Conservation (phyloP, 257 asterid species). For the Nemophila menziesii region DNA sequence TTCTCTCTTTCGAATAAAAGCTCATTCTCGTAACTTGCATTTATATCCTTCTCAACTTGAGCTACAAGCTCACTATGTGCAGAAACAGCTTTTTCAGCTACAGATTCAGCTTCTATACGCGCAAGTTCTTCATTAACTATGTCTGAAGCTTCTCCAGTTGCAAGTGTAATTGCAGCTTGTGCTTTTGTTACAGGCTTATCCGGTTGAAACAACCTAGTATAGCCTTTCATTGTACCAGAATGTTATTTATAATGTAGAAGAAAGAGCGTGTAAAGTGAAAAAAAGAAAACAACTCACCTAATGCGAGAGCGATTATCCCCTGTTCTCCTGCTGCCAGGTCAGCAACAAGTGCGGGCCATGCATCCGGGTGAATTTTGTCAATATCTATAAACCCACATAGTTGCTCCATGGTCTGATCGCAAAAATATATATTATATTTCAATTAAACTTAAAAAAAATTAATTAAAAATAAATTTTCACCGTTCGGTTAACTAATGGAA, state of each 20-base stretch:
- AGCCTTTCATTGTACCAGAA: constrained; percentile 39
- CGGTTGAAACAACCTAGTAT: constrained; percentile 96
- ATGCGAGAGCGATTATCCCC: constrained; percentile 74
- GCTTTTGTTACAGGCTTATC: constrained; percentile 95
- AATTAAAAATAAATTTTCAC: constrained; percentile 17
- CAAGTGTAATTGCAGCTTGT: constrained; percentile 89
- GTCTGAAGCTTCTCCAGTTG: constrained; percentile 81
- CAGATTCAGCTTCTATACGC: constrained; percentile 88
- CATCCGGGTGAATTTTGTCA: constrained; percentile 87
- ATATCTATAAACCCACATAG: constrained; percentile 85
- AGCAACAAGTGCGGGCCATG: constrained; percentile 96
- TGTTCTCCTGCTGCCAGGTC: constrained; percentile 86
- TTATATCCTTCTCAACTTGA: constrained; percentile 82
- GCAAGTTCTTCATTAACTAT: constrained; percentile 86
- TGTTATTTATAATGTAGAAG: constrained; percentile 4
- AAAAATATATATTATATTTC: constrained; percentile 11
- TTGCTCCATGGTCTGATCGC: constrained; percentile 58
- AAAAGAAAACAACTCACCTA: constrained; percentile 41
- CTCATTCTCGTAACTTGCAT: constrained; percentile 60
- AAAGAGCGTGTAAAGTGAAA: constrained; percentile 1
- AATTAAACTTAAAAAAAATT: constrained; percentile 2
- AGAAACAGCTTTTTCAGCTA: constrained; percentile 96
- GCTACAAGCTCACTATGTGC: constrained; percentile 89
- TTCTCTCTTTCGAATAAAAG: constrained; percentile 69
- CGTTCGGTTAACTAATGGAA: constrained; percentile 71